Conservation (phyloP, 805 yeast genomes). For the Schwanniomyces pseudopolymorphus region DNA sequence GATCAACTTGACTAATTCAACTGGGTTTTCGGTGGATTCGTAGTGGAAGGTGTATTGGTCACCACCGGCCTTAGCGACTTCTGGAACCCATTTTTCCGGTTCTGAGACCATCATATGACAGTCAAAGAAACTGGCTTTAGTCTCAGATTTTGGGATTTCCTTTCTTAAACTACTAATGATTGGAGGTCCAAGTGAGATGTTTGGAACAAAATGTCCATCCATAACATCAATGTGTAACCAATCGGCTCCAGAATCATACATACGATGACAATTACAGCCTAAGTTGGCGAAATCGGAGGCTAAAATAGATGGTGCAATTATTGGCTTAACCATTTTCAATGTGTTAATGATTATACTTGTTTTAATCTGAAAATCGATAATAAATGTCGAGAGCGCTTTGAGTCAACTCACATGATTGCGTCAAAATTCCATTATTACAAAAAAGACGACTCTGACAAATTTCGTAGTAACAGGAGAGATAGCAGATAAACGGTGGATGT, state of each 20-base stretch:
- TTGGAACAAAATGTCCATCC: constrained; percentile 99
- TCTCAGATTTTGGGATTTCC: constrained; percentile 65
- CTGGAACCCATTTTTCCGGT: constrained; percentile 93
- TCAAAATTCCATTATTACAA: too few relatives aligned
- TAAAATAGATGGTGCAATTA: constrained; percentile 91
- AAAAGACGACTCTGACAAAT: too few relatives aligned
- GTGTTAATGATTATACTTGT: not conserved
- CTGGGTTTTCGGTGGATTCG: constrained; percentile 84
- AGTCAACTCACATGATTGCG: not conserved
- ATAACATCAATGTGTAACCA: constrained; percentile 98
- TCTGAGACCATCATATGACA: constrained; percentile 97
- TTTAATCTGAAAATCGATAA: not conserved
- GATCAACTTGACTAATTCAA: constrained; percentile 71
- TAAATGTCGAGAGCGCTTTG: not conserved
- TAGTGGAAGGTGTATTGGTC: constrained; percentile 95
- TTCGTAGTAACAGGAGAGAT: too few relatives aligned
- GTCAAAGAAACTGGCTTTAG: constrained; percentile 64
- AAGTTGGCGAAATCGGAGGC: constrained; percentile 90
- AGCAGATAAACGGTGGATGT: too few relatives aligned
- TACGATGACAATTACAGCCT: constrained; percentile 82
- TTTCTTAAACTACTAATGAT: constrained; percentile 75
- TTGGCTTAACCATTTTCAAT: constrained; percentile 64
- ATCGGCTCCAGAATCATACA: constrained; percentile 80
- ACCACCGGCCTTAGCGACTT: constrained; percentile 91
- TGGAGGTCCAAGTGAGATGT: constrained; percentile 92